Conservation (phyloP, 306 rosid genomes). For the Clitoria ternatea region DNA sequence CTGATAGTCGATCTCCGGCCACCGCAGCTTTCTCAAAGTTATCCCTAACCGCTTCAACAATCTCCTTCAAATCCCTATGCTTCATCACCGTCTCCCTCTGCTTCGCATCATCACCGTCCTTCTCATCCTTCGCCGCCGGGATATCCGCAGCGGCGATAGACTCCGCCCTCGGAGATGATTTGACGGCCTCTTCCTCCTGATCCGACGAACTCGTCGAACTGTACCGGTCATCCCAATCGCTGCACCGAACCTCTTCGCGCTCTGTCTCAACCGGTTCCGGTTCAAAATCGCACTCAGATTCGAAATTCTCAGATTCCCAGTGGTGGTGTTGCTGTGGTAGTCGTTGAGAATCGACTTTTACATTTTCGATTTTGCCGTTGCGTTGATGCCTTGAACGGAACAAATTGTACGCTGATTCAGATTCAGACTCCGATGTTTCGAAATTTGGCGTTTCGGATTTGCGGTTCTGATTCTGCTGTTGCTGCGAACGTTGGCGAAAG, state of each 20-base stretch:
- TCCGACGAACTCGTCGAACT: conserved; percentile 64
- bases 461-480: not conserved
- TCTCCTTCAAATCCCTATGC: conserved; percentile 84
- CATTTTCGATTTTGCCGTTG: not conserved
- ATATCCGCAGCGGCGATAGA: conserved; percentile 24
- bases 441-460: not conserved
- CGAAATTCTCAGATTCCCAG: not conserved
- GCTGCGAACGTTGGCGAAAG: conserved; percentile 35
- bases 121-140: conserved; percentile 27
- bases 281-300: conserved; percentile 7
- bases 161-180: conserved; percentile 41
- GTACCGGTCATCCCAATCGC: conserved; percentile 92
- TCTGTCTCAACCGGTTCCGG: conserved; percentile 39
- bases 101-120: conserved; percentile 34
- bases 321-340: not conserved
- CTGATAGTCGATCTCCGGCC: conserved; percentile 76
- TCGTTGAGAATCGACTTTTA: not conserved
- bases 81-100: conserved; percentile 63
- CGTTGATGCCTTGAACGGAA: conserved; percentile 9
- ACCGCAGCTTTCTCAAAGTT: conserved; percentile 77
- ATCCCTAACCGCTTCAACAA: conserved; percentile 68
- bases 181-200: conserved; percentile 33
- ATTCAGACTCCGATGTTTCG: not conserved
- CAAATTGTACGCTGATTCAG: not conserved
- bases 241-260: conserved; percentile 90